Conservation (phyloP, 2,329 filamentous ascomycete species). For the Pseudogymnoascus sp. region DNA sequence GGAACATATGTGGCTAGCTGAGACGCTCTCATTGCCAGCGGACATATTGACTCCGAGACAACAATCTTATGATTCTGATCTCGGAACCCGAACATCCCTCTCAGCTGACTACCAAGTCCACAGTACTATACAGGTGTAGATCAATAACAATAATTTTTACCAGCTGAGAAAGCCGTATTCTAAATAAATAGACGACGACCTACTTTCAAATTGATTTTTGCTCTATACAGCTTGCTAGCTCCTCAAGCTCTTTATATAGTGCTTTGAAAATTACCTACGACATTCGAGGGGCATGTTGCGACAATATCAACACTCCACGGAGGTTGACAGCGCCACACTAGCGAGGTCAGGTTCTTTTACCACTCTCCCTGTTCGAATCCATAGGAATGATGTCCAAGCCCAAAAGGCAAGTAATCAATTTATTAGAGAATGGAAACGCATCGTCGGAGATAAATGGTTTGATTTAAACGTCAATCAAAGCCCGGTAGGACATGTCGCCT, state of each 20-base stretch:
- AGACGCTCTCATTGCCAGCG: background rate
- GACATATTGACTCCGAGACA: too few relatives aligned
- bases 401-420: background rate
- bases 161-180: too few relatives aligned
- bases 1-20: background rate
- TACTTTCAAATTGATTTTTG: too few relatives aligned
- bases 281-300: background rate
- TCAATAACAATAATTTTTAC: too few relatives aligned
- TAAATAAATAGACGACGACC: too few relatives aligned
- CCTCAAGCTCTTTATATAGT: too few relatives aligned
- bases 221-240: too few relatives aligned
- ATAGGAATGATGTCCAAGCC: slow-evolving; percentile 1
- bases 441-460: background rate
- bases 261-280: too few relatives aligned
- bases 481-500: background rate
- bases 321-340: background rate
- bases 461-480: background rate
- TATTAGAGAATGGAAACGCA: background rate
- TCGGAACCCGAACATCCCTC: too few relatives aligned
- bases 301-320: background rate
- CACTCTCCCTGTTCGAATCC: background rate
- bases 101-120: too few relatives aligned
- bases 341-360: background rate
- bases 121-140: too few relatives aligned
- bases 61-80: too few relatives aligned